Evolutionary conservation across 257 asterid species (phyloP), one percentile per base, ranked within the genome.

Genomic region (Nicotiana undulata): DNA sequence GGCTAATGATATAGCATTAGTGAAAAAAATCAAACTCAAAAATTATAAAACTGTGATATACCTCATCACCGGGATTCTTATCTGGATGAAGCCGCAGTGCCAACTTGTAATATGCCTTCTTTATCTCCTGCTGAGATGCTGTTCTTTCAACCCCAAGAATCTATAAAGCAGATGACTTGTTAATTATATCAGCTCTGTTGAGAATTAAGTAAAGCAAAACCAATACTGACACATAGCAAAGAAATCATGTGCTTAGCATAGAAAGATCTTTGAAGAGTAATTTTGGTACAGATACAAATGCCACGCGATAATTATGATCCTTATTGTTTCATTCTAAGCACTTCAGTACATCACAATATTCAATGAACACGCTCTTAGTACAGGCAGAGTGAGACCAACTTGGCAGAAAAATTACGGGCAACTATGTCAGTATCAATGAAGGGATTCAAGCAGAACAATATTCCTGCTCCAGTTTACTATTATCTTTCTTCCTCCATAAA

Each of bases 11-110:
- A 52, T 15, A 15, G 58, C 18, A 15, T 51, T 34, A 80, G 84
- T 26, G 80, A 34, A 66, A n/a, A 52, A 52, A 40, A 40, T 9
- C 9, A 7, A 40, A 40, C 46, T 40, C n/a, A 52, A 52, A 52
- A 52, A 3, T 52, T 52, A 15, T 52, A 52, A 15, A 70, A 75
- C 63, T 20, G 22, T 53, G 2, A 60, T 12, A 74, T 83, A 92
- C 98, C 96, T 92, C 94, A 44, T 94, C 93, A 31, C 86, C 92
- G 56, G 97, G 97, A 84, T 94, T 94, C 81, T 94, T 94, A 84
- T 94, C 97, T 8, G 98, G 98, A 85, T 94, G 98, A 44, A 94
- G 83, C 55, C 90, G 88, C 86, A 94, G 82, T 56, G 98, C 98
- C 88, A 94, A 81, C 89, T 89, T 92, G 89, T 94, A 64, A 82